Evolutionary conservation across 164 flowering plant species (phyloP).

Genomic region (Umbellularia californica): DNA sequence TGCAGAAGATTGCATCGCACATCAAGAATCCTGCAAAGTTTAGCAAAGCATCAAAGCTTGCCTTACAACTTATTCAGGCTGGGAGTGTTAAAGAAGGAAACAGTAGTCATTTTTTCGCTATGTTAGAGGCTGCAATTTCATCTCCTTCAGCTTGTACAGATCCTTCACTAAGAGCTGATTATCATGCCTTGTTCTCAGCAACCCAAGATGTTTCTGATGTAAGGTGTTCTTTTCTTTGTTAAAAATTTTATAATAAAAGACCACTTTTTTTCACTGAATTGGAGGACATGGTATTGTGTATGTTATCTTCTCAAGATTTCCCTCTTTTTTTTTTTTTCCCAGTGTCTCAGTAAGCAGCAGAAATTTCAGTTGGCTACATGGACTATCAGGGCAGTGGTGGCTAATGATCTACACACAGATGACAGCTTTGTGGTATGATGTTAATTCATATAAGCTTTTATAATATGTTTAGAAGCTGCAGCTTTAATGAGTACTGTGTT

Average conservation of each 20-base stretch:
- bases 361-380: conserved; percentile 56
- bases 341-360: conserved; percentile 72
- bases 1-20: conserved; percentile 88
- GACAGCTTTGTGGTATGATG: conserved; percentile 88
- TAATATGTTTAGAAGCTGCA: neutral
- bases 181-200: conserved; percentile 74
- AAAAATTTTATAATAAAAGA: neutral
- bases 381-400: conserved; percentile 72
- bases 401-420: conserved; percentile 84
- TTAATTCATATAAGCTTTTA: neutral
- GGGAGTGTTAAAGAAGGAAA: conserved; percentile 77
- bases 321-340: conserved; percentile 13
- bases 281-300: neutral
- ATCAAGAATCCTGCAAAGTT: conserved; percentile 69
- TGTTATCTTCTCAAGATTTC: neutral
- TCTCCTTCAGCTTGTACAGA: conserved; percentile 58
- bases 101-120: conserved; percentile 61
- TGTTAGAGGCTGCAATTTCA: conserved; percentile 87
- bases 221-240: conserved; percentile 11
- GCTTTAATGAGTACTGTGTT: neutral
- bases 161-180: conserved; percentile 69
- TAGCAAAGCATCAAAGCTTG: conserved; percentile 91
- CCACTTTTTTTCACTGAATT: too few species aligned
- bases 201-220: conserved; percentile 71
- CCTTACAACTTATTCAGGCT: conserved; percentile 81